Percentiles rank a stretch among this genome's conserved stretches.
Conservation (phyloP, 2,329 filamentous ascomycete species). For the Endothia cerciana region DNA sequence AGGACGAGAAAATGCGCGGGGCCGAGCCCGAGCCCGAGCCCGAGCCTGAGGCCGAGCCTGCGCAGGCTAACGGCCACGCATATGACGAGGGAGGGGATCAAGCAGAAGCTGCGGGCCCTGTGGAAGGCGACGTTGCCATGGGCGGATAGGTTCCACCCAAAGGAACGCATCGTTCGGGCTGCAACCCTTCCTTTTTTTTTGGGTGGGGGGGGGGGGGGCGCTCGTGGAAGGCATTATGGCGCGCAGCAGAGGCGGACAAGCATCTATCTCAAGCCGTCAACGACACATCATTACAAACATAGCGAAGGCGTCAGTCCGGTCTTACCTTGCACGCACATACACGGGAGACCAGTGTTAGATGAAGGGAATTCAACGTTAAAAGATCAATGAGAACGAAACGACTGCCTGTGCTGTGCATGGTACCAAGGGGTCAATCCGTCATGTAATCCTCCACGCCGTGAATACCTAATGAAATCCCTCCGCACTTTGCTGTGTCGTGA, state of each 20-base stretch:
- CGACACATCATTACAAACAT: constrained; percentile 1
- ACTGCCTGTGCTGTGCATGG: background rate
- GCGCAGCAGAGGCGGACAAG: no score
- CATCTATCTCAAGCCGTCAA: background rate
- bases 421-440: background rate
- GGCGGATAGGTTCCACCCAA: background rate
- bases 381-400: background rate
- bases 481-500: background rate
- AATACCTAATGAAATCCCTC: background rate
- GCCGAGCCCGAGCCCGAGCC: background rate
- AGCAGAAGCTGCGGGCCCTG: background rate
- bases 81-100: background rate
- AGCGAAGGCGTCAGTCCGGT: constrained; percentile 6
- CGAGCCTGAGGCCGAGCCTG: background rate
- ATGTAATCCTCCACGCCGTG: background rate
- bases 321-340: background rate
- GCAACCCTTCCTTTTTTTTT: no score
- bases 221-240: background rate
- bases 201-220: background rate
- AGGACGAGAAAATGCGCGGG: background rate
- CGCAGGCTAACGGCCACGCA: constrained; percentile 14
- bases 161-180: background rate
- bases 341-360: background rate
- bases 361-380: background rate
- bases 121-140: background rate